phyloP scores from a whole-genome alignment of 179 eudicot genomes.

The Silene noctiflora region DNA sequence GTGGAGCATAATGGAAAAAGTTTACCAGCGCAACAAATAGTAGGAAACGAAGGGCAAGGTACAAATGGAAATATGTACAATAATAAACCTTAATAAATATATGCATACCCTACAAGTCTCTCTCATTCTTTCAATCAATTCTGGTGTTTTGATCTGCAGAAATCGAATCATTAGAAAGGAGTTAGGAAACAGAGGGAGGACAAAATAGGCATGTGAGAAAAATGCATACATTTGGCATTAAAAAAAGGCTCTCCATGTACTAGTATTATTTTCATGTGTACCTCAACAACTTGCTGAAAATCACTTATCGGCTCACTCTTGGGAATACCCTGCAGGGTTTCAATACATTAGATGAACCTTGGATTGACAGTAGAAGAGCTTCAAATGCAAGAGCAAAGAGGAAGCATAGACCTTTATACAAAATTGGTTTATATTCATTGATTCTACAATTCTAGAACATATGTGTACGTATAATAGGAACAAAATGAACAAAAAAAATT shows the following conservation, averaged over 20 bases:
- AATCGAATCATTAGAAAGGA: conserved; percentile 19
- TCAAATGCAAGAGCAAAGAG: not conserved
- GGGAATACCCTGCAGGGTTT: conserved; percentile 69
- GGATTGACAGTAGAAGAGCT: not conserved
- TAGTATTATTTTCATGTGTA: conserved; percentile 25
- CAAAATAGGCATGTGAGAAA: not conserved
- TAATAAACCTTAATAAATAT: not conserved
- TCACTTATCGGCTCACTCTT: conserved; percentile 84
- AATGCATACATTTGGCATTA: not conserved
- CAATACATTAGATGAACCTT: conserved; percentile 13
- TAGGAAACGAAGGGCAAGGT: conserved; percentile 3
- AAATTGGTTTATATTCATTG: not conserved
- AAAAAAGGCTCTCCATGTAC: not conserved
- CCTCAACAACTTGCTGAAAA: conserved; percentile 89
- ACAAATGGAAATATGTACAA: not conserved
- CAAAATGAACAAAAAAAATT: conserved; percentile 4
- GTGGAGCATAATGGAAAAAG: not conserved
- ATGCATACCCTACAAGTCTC: conserved; percentile 75
- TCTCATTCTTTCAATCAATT: conserved; percentile 79
- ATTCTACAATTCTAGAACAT: not conserved
- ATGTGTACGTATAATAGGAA: not conserved
- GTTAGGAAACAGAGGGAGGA: conserved; percentile 12
- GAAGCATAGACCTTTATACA: not conserved
- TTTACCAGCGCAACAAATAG: conserved; percentile 3
- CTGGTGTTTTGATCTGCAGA: conserved; percentile 82